These are phyloP conservation scores for Acephala macrosclerotiorum DNA, from an alignment of 2,329 filamentous ascomycete species.

Conservation along the genomic window DNA sequence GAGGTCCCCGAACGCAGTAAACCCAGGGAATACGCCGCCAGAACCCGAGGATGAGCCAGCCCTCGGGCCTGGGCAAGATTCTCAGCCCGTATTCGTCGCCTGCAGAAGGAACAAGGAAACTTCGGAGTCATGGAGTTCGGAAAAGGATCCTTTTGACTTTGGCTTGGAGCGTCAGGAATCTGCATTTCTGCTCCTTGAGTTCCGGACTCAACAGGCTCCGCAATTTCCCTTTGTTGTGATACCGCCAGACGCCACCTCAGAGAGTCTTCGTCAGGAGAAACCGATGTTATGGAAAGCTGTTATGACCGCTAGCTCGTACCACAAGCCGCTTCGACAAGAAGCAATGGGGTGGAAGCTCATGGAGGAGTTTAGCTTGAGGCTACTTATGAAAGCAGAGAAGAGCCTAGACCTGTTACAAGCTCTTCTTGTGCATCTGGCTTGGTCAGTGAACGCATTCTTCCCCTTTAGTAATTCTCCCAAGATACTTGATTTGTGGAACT, in stretches of 20 bases:
- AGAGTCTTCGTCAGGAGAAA: constrained; percentile 22
- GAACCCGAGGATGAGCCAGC: not conserved
- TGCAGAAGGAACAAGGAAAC: not conserved
- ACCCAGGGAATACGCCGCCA: not conserved
- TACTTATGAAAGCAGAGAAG: constrained; percentile 34
- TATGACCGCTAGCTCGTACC: constrained; percentile 24
- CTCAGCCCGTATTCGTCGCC: not conserved
- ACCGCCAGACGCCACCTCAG: constrained; percentile 17
- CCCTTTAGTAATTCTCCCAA: not conserved
- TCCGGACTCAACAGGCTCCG: constrained; percentile 18
- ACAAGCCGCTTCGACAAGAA: constrained; percentile 19
- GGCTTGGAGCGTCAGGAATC: constrained; percentile 11
- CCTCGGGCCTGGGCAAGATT: not conserved
- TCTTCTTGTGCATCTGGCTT: constrained; percentile 39
- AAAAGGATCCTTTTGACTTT: constrained; percentile 7
- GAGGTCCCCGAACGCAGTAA: too few relatives aligned
- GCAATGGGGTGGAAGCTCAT: constrained; percentile 24
- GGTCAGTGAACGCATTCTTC: constrained; percentile 22
- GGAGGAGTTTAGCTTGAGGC: constrained; percentile 24
- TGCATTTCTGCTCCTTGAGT: constrained; percentile 22
- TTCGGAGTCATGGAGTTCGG: not conserved
- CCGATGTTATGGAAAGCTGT: constrained; percentile 30
- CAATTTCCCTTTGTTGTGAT: constrained; percentile 31
- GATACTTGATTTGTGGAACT: not conserved
- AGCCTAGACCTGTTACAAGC: constrained; percentile 41